Evolutionary conservation across 768 basidiomycete genomes (phyloP), one percentile per base, ranked within the genome.

Genomic region (Mycena crocata): DNA sequence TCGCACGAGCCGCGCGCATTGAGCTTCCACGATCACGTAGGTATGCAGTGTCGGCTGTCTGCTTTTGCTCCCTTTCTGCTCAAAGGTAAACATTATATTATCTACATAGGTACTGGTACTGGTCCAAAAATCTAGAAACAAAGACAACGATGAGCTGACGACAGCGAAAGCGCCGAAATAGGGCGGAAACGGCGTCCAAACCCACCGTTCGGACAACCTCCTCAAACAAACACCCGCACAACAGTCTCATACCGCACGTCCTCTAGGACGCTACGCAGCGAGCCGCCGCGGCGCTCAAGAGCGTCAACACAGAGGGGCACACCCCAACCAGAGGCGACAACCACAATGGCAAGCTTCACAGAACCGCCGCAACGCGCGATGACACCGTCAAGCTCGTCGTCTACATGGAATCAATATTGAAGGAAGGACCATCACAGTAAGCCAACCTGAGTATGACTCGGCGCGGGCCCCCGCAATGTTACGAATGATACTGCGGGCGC

Each of bases 281-380:
- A 66, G n/a, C 72, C 70, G 1, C 51, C 48, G 21, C 70, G 54
- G 37, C 70, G 61, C 34, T 68, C 70, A n/a, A 71, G 66, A 19
- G 70, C 70, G 37, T 71, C 70, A 8, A 69, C 54, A 24, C 67
- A 71, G 8, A 64, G 61, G 13, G 64, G 60, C 6, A 68, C 64
- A 37, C 64, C 66, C 70, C 66, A 65, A 17, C 60, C 67, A 17
- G 62, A 67, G 59, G 42, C 62, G n/a, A 69, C 74, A 5, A 76
- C 77, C 24, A 80, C 77, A 3, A 78, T 66, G 1, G 79, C 77
- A 31, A 76, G 62, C 64, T 80, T 79, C 19, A 81, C 75, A 34
- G 75, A 77, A 1, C 76, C 75, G 40, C 74, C 67, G 52, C 76
- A 81, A 32, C 72, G 67, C 23, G 52, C 56, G 46, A 80, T 71